Conservation (phyloP, 805 yeast species). For the Candida schatavii region DNA sequence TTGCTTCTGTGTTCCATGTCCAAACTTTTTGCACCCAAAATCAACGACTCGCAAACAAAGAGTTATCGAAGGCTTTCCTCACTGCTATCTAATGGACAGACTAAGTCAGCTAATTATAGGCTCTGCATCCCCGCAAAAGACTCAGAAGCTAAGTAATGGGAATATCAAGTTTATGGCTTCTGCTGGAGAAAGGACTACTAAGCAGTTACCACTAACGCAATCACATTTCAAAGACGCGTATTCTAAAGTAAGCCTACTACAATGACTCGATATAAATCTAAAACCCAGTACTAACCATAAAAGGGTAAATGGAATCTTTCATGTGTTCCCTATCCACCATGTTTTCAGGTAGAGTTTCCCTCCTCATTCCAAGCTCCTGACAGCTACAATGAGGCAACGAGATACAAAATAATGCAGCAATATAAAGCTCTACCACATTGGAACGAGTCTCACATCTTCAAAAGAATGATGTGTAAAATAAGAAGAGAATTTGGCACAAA, state of each 20-base stretch:
- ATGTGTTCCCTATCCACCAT: constrained; percentile 52
- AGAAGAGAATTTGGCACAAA: constrained; percentile 40
- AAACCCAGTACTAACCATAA: constrained; percentile 18
- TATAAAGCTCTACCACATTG: constrained; percentile 46
- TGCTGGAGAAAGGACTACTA: constrained; percentile 14
- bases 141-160: background rate
- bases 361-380: constrained; percentile 57
- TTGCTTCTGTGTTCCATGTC: too few species aligned
- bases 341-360: constrained; percentile 33
- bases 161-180: constrained; percentile 17
- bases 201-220: constrained; percentile 33
- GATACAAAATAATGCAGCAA: constrained; percentile 43
- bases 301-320: constrained; percentile 57
- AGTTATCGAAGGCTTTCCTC: too few species aligned
- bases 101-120: constrained; percentile 3
- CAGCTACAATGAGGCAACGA: constrained; percentile 45
- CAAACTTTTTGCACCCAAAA: too few species aligned
- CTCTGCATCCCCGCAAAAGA: background rate
- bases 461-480: constrained; percentile 34
- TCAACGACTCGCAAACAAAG: too few species aligned
- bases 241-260: constrained; percentile 39
- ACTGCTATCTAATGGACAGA: constrained; percentile 9
- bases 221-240: constrained; percentile 57
- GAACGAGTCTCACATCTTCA: constrained; percentile 42
- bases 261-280: background rate